A percentile compares a stretch with the other conserved stretches of the same genome.
Evolutionary conservation across 140 eudicot genomes (phyloP).

Genomic region (Oenanthe javanica): DNA sequence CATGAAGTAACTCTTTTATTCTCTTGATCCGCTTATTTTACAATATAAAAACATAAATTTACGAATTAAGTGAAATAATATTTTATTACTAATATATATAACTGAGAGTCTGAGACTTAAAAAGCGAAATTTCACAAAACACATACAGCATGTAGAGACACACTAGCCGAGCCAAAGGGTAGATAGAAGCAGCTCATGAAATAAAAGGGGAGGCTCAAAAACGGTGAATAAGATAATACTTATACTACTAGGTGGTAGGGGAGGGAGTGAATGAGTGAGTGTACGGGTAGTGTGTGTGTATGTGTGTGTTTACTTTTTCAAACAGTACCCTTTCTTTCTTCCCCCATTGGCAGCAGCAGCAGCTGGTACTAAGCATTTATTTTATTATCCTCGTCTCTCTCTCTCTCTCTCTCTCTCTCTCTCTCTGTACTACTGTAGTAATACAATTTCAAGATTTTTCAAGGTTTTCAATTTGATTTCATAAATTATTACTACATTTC

Average conservation of each 20-base stretch:
- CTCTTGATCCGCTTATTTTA: too few relatives aligned
- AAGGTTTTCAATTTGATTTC: neutral
- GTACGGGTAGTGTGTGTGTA: slow-evolving; percentile 20
- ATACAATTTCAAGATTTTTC: neutral
- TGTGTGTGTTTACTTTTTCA: slow-evolving; percentile 9
- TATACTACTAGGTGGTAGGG: neutral
- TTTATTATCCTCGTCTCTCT: slow-evolving; percentile 28
- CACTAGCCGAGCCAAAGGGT: neutral
- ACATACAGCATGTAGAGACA: neutral
- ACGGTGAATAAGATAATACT: slow-evolving; percentile 14
- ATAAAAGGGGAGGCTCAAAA: neutral
- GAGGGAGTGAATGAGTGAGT: slow-evolving; percentile 22
- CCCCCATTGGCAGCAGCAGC: slow-evolving; percentile 62
- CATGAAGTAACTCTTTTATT: too few relatives aligned
- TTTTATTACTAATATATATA: too few relatives aligned
- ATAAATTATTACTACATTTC: neutral
- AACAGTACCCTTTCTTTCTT: slow-evolving; percentile 23
- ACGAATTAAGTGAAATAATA: too few relatives aligned
- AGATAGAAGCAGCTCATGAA: neutral
- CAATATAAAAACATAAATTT: too few relatives aligned
- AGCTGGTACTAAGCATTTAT: slow-evolving; percentile 56
- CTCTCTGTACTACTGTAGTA: neutral
- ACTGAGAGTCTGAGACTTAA: too few relatives aligned
- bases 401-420: slow-evolving; percentile 12
- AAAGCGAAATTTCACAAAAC: too few relatives aligned